Base-by-base conservation (phyloP, 1,284 basidiomycete species). In the Ganoderma boninense region DNA sequence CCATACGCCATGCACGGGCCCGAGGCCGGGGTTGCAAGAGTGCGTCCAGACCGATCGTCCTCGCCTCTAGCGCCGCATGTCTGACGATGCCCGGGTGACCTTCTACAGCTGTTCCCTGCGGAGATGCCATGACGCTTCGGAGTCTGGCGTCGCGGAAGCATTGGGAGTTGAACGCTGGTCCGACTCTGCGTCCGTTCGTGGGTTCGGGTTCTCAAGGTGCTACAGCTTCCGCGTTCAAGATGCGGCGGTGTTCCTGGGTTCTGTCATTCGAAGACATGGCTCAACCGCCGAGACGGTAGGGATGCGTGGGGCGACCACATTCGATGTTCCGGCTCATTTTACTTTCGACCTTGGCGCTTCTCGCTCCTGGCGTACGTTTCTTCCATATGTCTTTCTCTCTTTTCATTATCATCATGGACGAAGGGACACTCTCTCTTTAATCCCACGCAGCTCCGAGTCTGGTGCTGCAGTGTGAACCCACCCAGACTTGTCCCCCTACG, bases 21-120 rank as follows among this genome's bases (percentile, higher is more conserved):
- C 26, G 68, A 67, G 5, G 65, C 62, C 10, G 64, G 71, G 46
- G 57, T 70, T 29, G 67, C 67, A 4, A 73, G 66, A 69, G 76
- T 77, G 66, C 46, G 75, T 62, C 10, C 0, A 16, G 6, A n/a
- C 56, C 29, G 49, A 8, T 14, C 44, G n/a, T 8, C 14, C 16
- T 43, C 43, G 49, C 20, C 23, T n/a, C 26, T 42, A n/a, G n/a
- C 42, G 20, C 38, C 35, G 23, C 40, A 18, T 5, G 4, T 26
- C 40, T 62, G 40, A 43, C 52, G 40, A 18, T 57, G 64, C 1
- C 54, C n/a, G 43, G 26, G 35, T 40, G 18, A 8, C 29, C 44
- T 52, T 26, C 38, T 6, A 56, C 61, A 77, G 76, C 66, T 77
- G 40, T 77, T 77, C 65, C 71, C 75, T 61, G 76, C 76, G 13